These are phyloP conservation scores for Exophiala dermatitidis DNA, from an alignment of 2,329 filamentous ascomycete species.

Conservation along the genomic window DNA sequence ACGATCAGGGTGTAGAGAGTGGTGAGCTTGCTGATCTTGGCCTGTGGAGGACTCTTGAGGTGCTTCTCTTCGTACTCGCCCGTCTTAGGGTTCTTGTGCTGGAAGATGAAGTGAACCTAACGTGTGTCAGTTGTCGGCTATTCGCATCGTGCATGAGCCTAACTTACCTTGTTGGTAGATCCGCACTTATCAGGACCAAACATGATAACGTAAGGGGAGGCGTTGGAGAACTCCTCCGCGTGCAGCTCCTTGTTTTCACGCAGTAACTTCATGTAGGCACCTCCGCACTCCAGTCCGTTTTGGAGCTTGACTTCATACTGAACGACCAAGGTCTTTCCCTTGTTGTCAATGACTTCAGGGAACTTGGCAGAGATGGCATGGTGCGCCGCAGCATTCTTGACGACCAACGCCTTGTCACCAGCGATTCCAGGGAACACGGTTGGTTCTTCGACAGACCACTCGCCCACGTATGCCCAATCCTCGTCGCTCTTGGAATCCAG, in stretches of 20 bases:
- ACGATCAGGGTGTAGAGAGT: slow-evolving; percentile 96
- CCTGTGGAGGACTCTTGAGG: slow-evolving; percentile 71
- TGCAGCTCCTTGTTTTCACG: slow-evolving; percentile 96
- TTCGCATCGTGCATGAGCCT: background rate
- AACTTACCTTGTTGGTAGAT: slow-evolving; percentile 86
- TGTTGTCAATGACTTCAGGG: slow-evolving; percentile 92
- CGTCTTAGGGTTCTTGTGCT: slow-evolving; percentile 99
- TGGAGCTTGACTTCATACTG: slow-evolving; percentile 99
- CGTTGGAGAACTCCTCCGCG: slow-evolving; percentile 95
- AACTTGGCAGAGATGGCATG: slow-evolving; percentile 99
- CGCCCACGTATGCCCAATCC: slow-evolving; percentile 95
- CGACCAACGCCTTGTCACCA: slow-evolving; percentile 90
- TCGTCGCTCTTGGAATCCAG: slow-evolving; percentile 71
- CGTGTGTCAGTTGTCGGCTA: slow-evolving; percentile 8
- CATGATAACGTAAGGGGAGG: slow-evolving; percentile 98
- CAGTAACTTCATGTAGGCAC: slow-evolving; percentile 98
- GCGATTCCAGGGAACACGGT: slow-evolving; percentile 82
- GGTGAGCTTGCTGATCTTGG: slow-evolving; percentile 83
- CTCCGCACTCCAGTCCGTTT: slow-evolving; percentile 93
- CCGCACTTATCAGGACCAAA: slow-evolving; percentile 99
- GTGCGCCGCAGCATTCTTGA: slow-evolving; percentile 97
- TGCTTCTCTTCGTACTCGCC: slow-evolving; percentile 99
- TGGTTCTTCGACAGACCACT: slow-evolving; percentile 96
- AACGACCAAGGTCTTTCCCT: slow-evolving; percentile 91
- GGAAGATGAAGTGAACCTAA: slow-evolving; percentile 86